Conservation (phyloP, 2,329 filamentous ascomycete genomes). For the Botryosphaeria dothidea region DNA sequence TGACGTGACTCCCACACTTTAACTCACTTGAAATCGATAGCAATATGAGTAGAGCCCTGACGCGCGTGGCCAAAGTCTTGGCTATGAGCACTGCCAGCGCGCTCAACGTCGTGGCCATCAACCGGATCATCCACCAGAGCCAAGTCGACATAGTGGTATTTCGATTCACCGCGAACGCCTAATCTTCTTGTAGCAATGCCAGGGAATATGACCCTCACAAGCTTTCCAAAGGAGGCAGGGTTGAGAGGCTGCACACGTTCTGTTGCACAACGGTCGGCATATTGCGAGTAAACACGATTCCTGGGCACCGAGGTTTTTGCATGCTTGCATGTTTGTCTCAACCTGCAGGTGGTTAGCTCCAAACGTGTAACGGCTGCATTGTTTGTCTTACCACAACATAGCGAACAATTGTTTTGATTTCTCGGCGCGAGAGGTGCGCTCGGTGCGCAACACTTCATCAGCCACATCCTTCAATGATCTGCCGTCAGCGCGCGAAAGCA, state of each 20-base stretch:
- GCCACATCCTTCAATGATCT: conserved; percentile 72
- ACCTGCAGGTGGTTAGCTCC: conserved; percentile 54
- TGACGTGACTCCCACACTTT: background rate
- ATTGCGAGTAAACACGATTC: conserved; percentile 92
- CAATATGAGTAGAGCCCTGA: conserved; percentile 33
- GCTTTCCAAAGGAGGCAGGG: conserved; percentile 94
- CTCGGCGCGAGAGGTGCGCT: conserved; percentile 78
- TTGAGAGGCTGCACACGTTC: conserved; percentile 95
- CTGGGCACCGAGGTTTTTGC: conserved; percentile 86
- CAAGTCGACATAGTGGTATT: conserved; percentile 82
- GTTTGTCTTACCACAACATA: conserved; percentile 74
- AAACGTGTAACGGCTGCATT: background rate
- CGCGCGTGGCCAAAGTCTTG: conserved; percentile 22
- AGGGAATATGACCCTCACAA: conserved; percentile 93
- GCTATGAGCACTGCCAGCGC: conserved; percentile 18
- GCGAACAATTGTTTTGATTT: conserved; percentile 83
- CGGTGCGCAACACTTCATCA: conserved; percentile 73
- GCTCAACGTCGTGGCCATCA: conserved; percentile 18
- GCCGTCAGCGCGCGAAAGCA: conserved; percentile 69
- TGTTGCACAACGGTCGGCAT: conserved; percentile 87
- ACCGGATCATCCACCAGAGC: conserved; percentile 48
- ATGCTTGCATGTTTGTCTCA: conserved; percentile 70
- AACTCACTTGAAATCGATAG: conserved; percentile 38
- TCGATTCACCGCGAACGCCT: conserved; percentile 93
- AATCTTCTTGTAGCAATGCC: conserved; percentile 89